phyloP scores from a whole-genome alignment of 2,329 filamentous ascomycete species.

The Apiospora marii region DNA sequence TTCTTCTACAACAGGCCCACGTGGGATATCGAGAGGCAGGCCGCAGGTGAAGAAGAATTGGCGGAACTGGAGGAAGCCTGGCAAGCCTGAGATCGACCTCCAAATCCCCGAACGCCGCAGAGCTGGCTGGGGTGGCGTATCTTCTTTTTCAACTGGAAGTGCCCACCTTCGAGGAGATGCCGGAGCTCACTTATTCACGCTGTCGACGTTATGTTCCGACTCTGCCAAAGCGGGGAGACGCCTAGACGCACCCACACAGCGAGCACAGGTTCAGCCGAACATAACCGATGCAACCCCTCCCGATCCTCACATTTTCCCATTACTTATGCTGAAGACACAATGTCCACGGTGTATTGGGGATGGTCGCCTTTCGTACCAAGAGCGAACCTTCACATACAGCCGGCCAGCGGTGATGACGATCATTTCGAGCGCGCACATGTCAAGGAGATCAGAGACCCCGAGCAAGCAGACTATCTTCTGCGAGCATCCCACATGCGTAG shows the following conservation, averaged over 20 bases:
- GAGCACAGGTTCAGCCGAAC: conserved; percentile 20
- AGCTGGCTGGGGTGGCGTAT: conserved; percentile 30
- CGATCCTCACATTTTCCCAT: conserved; percentile 29
- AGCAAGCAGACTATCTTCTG: conserved; percentile 29
- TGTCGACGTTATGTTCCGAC: conserved; percentile 27
- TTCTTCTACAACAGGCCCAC: conserved; percentile 40
- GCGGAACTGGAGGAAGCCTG: conserved; percentile 30
- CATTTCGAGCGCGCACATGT: conserved; percentile 36
- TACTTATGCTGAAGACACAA: conserved; percentile 32
- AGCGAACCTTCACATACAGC: conserved; percentile 30
- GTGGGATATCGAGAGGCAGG: conserved; percentile 40
- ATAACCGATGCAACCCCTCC: conserved; percentile 26
- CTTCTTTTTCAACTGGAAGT: conserved; percentile 31
- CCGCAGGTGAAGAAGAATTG: conserved; percentile 30
- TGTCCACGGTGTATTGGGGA: conserved; percentile 34
- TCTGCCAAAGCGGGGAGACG: conserved; percentile 29
- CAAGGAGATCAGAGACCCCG: conserved; percentile 29
- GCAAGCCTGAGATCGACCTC: conserved; percentile 30
- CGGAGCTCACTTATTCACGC: conserved; percentile 28
- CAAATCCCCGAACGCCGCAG: conserved; percentile 31
- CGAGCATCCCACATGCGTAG: conserved; percentile 31
- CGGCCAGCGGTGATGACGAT: conserved; percentile 33
- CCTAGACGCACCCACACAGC: conserved; percentile 23
- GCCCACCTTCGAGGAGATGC: conserved; percentile 26
- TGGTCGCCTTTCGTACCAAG: conserved; percentile 27